A percentile compares a stretch with the other conserved stretches of the same genome.
Conservation (phyloP, 768 basidiomycete species). For the Tricholomella constricta region DNA sequence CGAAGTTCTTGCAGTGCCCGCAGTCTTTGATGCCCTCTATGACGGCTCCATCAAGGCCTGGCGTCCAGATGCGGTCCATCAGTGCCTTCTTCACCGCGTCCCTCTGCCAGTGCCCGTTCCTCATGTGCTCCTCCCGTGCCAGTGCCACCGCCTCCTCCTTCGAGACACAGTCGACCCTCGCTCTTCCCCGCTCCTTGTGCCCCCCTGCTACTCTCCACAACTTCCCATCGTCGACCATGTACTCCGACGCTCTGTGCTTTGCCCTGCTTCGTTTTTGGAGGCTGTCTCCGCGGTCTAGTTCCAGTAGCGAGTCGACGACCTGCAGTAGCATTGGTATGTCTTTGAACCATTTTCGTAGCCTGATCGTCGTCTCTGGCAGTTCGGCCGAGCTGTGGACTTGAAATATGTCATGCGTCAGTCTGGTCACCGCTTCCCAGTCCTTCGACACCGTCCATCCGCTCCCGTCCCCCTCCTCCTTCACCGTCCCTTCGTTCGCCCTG, state of each 20-base stretch:
- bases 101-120: slow-evolving; percentile 33
- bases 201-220: slow-evolving; percentile 28
- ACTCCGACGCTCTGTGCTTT: slow-evolving; percentile 24
- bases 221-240: slow-evolving; percentile 5
- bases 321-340: background rate
- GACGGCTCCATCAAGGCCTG: slow-evolving; percentile 28
- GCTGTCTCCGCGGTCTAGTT: slow-evolving; percentile 16
- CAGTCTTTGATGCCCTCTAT: slow-evolving; percentile 2
- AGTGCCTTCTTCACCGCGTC: slow-evolving; percentile 34
- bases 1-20: no score
- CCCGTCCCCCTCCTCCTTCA: slow-evolving; percentile 22
- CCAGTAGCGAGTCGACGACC: slow-evolving; percentile 4
- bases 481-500: slow-evolving; percentile 16
- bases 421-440: slow-evolving; percentile 27
- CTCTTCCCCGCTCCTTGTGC: slow-evolving; percentile 11
- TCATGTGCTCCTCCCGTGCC: slow-evolving; percentile 22
- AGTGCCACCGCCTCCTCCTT: background rate
- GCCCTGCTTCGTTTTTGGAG: slow-evolving; percentile 17
- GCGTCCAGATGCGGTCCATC: slow-evolving; percentile 27
- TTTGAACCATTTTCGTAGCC: slow-evolving; percentile 17
- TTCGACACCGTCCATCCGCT: slow-evolving; percentile 29
- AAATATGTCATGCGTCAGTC: slow-evolving; percentile 23
- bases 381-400: background rate
- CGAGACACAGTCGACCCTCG: slow-evolving; percentile 29
- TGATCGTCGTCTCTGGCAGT: background rate